Evolutionary conservation across 768 basidiomycete species (phyloP), one percentile per base, ranked within the genome.

Genomic region (Rhodotorula sphaerocarpa): DNA sequence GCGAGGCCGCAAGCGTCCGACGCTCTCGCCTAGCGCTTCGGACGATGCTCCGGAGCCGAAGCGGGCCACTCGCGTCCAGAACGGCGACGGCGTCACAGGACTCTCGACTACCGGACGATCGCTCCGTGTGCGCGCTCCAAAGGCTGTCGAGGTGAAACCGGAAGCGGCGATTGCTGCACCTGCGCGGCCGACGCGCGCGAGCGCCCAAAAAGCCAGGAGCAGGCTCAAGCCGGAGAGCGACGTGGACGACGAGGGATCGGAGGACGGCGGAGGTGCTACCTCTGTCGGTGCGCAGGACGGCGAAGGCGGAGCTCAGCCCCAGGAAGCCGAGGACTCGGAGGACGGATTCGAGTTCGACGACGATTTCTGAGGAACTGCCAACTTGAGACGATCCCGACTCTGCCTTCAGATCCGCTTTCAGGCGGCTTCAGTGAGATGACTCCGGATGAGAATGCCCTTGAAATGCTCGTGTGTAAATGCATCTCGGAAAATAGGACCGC

Each of bases 181-280:
- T 9, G 39, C 28, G 23, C 25, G 61, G 50, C 30, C 53, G n/a
- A 59, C 53, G 21, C 28, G 58, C 18, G 55, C 58, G 31, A 64
- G 62, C 21, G 58, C 54, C 20, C 27, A 31, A 21, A 47, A 43
- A 41, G 62, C 58, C 27, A 60, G 36, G 43, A 36, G 50, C 10
- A 60, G 31, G n/a, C 46, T 57, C 2, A 25, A 3, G 21, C 5
- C 28, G 23, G 15, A n/a, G n/a, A n/a, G n/a, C n/a, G n/a, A 52
- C 2, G 46, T 25, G 5, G 28, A 48, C 2, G 41, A 25, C 7
- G 47, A 33, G 1, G 39, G 10, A 15, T 42, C 45, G 21, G 60
- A 36, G 3, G 45, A 25, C n/a, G 20, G 50, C 52, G 15, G 46
- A 42, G 36, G 34, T 15, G 36, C 25, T 21, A 2, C 39, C 4